phyloP scores from a whole-genome alignment of 208 protist species.

The Trypanosoma avium region DNA sequence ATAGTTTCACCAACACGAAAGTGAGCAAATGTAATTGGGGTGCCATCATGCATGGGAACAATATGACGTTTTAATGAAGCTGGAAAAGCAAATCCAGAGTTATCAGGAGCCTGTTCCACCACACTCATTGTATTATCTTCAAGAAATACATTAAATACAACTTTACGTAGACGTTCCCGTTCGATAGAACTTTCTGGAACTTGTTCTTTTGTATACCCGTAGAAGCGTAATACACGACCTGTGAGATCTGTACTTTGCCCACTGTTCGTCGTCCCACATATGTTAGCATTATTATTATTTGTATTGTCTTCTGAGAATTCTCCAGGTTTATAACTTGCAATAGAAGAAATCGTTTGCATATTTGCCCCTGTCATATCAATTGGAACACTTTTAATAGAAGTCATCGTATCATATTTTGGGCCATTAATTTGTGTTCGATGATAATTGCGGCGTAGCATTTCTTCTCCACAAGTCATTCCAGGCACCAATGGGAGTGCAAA shows the following conservation, averaged over 20 bases:
- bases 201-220: constrained; percentile 93
- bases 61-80: constrained; percentile 92
- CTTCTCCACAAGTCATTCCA: constrained; percentile 82
- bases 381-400: constrained; percentile 50
- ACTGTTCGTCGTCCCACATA: constrained; percentile 9
- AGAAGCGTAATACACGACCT: constrained; percentile 93
- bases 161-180: constrained; percentile 87
- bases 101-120: constrained; percentile 90
- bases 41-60: constrained; percentile 72
- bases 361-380: constrained; percentile 47
- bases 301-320: constrained; percentile 14
- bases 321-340: constrained; percentile 19
- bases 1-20: constrained; percentile 90
- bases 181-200: constrained; percentile 95
- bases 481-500: constrained; percentile 91
- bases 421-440: constrained; percentile 74
- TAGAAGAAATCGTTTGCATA: constrained; percentile 28
- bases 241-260: constrained; percentile 50
- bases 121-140: constrained; percentile 97
- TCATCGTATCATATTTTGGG: constrained; percentile 40
- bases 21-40: constrained; percentile 73
- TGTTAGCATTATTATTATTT: background rate
- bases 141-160: constrained; percentile 93
- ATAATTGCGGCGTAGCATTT: constrained; percentile 91
- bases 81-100: constrained; percentile 95